A percentile compares a stretch with the other conserved stretches of the same genome.
Evolutionary conservation across 257 asterid genomes (phyloP).

Genomic region (Forsythia viridissima): DNA sequence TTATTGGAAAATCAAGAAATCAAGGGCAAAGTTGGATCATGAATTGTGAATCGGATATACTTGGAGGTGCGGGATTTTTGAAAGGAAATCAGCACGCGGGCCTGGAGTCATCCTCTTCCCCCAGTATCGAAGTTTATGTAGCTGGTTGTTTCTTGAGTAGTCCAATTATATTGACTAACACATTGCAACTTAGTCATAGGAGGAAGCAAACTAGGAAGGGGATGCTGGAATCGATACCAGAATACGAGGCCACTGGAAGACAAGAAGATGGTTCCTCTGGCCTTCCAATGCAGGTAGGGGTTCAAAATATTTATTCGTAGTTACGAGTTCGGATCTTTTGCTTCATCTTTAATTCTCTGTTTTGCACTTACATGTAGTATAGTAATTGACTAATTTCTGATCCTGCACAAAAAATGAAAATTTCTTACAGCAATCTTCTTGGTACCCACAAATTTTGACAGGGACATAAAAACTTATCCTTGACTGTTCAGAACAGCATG

Average conservation of each 20-base stretch:
- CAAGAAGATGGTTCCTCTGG: conserved; percentile 31
- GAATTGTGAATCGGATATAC: conserved; percentile 46
- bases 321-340: background rate
- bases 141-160: conserved; percentile 66
- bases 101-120: conserved; percentile 33
- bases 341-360: background rate
- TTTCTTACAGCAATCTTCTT: conserved; percentile 32
- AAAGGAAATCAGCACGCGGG: conserved; percentile 40
- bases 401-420: conserved; percentile 12
- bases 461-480: conserved; percentile 51
- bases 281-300: conserved; percentile 44
- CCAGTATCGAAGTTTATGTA: conserved; percentile 63
- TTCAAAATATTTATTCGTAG: background rate
- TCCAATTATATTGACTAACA: conserved; percentile 60
- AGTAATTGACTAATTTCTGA: conserved; percentile 12
- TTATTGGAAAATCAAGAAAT: conserved; percentile 36
- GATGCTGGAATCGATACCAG: conserved; percentile 70
- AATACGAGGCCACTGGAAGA: conserved; percentile 43
- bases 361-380: background rate
- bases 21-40: conserved; percentile 53
- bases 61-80: conserved; percentile 25
- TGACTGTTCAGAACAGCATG: conserved; percentile 25
- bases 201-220: conserved; percentile 58
- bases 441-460: conserved; percentile 35
- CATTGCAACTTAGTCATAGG: conserved; percentile 51